phyloP scores from a whole-genome alignment of 306 rosid genomes.

The Medicago truncatula region MtrunA17r5.0-ANR NC_053046.1:11126001-11126500 shows the following conservation, averaged over 20 bases:
- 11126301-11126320: conserved; percentile 43
- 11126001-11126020: conserved; percentile 33
- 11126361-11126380: conserved; percentile 15
- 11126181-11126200: conserved; percentile 35
- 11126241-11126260: conserved; percentile 45
- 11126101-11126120: conserved; percentile 35
- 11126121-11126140: conserved; percentile 38
- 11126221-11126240: conserved; percentile 43
- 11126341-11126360: background rate
- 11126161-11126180: conserved; percentile 42
- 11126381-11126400: conserved; percentile 9
- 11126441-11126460: conserved; percentile 23
- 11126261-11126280: conserved; percentile 60
- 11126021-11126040: conserved; percentile 41
- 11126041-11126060: conserved; percentile 35
- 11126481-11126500: conserved; percentile 19
- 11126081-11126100: background rate
- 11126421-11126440: background rate
- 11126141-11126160: conserved; percentile 47
- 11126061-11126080: conserved; percentile 37
- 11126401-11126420: conserved; percentile 27
- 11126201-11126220: conserved; percentile 47
- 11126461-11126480: conserved; percentile 32
- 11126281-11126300: conserved; percentile 50
- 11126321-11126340: conserved; percentile 51